Evolutionary conservation across 176 grass and related monocot species (phyloP).

Genomic region (Avena insularis): DNA sequence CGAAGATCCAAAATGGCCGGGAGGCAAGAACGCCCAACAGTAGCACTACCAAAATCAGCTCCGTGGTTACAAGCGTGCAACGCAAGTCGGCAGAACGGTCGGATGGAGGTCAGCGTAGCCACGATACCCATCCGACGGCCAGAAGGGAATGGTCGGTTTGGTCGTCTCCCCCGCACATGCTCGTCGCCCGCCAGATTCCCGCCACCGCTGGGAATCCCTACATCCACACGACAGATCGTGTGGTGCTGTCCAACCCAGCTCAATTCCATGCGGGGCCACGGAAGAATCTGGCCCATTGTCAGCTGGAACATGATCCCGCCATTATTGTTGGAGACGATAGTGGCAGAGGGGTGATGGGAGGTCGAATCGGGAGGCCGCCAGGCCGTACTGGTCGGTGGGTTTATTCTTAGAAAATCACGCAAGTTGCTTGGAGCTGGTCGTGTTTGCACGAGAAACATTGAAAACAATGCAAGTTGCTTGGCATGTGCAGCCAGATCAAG

Average conservation of each 20-base stretch:
- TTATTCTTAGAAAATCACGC: slow-evolving; percentile 12
- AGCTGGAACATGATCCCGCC: neutral
- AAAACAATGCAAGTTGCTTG: neutral
- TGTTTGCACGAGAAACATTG: neutral
- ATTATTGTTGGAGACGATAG: neutral
- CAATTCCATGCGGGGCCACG: slow-evolving; percentile 22
- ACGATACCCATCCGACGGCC: slow-evolving; percentile 52
- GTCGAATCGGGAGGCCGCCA: slow-evolving; percentile 9
- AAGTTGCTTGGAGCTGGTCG: slow-evolving; percentile 31
- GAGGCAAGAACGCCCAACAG: too few relatives aligned
- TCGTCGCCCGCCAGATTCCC: slow-evolving; percentile 22
- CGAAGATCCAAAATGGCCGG: too few relatives aligned
- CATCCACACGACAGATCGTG: neutral
- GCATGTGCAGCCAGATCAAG: neutral
- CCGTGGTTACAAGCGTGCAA: neutral
- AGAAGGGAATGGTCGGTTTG: slow-evolving; percentile 43
- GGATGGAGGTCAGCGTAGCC: neutral
- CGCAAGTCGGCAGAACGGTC: neutral
- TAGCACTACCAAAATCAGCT: neutral
- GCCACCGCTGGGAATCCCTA: neutral
- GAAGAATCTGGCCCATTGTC: neutral
- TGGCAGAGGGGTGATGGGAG: neutral
- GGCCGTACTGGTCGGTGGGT: slow-evolving; percentile 55
- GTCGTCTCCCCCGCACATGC: slow-evolving; percentile 43
- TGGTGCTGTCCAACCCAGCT: neutral